These are phyloP conservation scores for Hemileccinum impolitum DNA, from an alignment of 768 basidiomycete genomes.

Conservation along the genomic window DNA sequence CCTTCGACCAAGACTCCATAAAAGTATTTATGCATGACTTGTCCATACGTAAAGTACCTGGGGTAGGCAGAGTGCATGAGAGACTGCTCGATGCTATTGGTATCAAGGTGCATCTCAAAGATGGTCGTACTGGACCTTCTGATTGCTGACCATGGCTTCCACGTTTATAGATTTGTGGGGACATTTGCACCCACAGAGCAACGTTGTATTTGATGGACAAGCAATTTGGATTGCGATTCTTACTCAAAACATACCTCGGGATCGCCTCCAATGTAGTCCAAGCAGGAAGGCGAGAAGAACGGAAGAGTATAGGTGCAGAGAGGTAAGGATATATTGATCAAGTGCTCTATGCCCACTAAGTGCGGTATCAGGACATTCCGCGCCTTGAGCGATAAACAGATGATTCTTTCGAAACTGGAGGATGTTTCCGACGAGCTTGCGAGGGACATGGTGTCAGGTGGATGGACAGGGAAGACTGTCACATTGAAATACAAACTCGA, in stretches of 20 bases:
- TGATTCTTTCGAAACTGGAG: slow-evolving; percentile 73
- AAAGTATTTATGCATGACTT: slow-evolving; percentile 75
- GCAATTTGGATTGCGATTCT: slow-evolving; percentile 72
- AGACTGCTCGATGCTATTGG: slow-evolving; percentile 82
- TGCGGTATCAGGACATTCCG: slow-evolving; percentile 62
- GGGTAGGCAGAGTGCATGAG: slow-evolving; percentile 90
- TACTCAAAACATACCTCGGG: slow-evolving; percentile 81
- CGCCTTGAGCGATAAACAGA: slow-evolving; percentile 57
- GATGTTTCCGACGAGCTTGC: slow-evolving; percentile 81
- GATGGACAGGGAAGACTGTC: slow-evolving; percentile 86
- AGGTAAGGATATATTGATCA: slow-evolving; percentile 40
- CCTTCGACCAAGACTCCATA: slow-evolving; percentile 62
- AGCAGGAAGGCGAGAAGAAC: slow-evolving; percentile 71
- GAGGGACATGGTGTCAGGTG: slow-evolving; percentile 69
- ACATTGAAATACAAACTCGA: slow-evolving; percentile 93
- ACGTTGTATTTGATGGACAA: slow-evolving; percentile 81
- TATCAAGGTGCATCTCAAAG: slow-evolving; percentile 52
- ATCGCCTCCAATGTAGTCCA: slow-evolving; percentile 81
- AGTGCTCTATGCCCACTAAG: not conserved
- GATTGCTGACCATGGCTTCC: not conserved
- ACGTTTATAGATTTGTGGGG: slow-evolving; percentile 72
- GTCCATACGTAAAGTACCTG: slow-evolving; percentile 83
- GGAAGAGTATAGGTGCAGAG: slow-evolving; percentile 93
- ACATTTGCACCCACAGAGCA: slow-evolving; percentile 76
- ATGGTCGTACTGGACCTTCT: not conserved